Base-by-base conservation (phyloP, 441 rosid genomes). In the Melianthus villosus region DNA sequence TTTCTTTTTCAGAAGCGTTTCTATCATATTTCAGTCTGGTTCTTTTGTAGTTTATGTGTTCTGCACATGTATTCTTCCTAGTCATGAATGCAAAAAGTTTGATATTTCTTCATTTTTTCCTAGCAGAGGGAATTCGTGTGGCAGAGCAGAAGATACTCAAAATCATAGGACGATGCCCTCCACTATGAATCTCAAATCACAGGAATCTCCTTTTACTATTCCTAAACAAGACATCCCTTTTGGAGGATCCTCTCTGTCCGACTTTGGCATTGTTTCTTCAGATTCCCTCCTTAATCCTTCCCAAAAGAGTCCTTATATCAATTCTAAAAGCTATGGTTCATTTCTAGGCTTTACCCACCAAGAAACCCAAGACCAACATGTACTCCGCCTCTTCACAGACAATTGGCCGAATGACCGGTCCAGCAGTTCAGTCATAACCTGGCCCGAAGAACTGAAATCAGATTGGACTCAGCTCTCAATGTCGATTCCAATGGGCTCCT, bases 381-480 rank as follows among this genome's bases (percentile, higher is more conserved):
- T 49, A 0, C 50, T 55, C 40, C 62, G 25, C 38, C 76, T 49
- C 23, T 66, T 68, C 60, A 54, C 63, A 1, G 64, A 72, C 39
- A 60, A 63, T 28, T 64, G 65, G 65, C 69, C 75, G 3, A 51
- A 60, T 48, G 60, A 64, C 31, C 61, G 51, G 36, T 38, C 68
- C 1, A 63, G 49, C 54, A 62, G 51, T 20, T 55, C 77, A 4
- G 42, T 46, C 26, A 59, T 53, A 36, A 40, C 73, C 4, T 73
- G 91, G 86, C 70, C 75, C 0, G 74, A 67, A 33, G 78, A 77
- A 41, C 27, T 71, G 27, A 69, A 67, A 38, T 50, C 87, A 0
- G 85, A 77, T 38, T 63, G 77, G 75, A 73, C 91, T 2, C 85
- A 68, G 45, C 76, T 81, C 16, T 75, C 84, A n/a, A 73, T 81